Base-by-base conservation (phyloP, 352 stramenopile species). In the Phytophthora hibernalis region DNA sequence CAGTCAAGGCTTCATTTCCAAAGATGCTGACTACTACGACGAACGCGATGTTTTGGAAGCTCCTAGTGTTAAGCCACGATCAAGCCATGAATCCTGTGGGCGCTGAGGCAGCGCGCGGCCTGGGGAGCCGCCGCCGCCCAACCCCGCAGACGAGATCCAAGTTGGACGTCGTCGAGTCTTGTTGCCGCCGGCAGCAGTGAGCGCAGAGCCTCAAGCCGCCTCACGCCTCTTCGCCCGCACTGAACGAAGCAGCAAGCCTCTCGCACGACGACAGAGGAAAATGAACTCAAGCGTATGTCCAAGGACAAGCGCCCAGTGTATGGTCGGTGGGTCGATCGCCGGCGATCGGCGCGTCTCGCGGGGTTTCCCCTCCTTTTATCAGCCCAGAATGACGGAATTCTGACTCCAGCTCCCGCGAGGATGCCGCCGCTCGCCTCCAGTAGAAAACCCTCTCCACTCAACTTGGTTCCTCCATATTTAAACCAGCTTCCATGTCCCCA, bases 361-460 rank as follows among this genome's bases (percentile, higher is more conserved):
- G 47, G 33, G 50, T 69, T 50, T 50, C 61, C 49, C 58, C 56
- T 54, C 52, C 57, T 61, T 63, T 63, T 40, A 24, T 21, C 54
- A 65, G 65, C 69, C 69, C 69, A 77, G 69, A 73, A 77, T 72
- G 42, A 77, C 69, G 69, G 69, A 73, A 72, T 77, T 73, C 69
- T 77, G 69, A 77, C 58, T 56, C 48, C 43, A 54, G 64, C 56
- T 44, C 54, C 59, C 61, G 44, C 21, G 26, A 61, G 33, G 24
- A 31, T 59, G 51, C 18, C 22, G 69, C 55, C 54, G 63, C 42
- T 37, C 69, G 51, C 59, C 69, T 49, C 24, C 18, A 50, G 45
- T 28, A 72, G 42, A 62, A 58, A 53, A 31, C 61, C 44, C 56
- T 59, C 61, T 50, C 47, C 43, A 59, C 44, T 65, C 69, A 74